A percentile compares a stretch with the other conserved stretches of the same genome.
Conservation (phyloP, 495 filamentous ascomycete genomes). For the Talaromyces nanjingensis region DNA sequence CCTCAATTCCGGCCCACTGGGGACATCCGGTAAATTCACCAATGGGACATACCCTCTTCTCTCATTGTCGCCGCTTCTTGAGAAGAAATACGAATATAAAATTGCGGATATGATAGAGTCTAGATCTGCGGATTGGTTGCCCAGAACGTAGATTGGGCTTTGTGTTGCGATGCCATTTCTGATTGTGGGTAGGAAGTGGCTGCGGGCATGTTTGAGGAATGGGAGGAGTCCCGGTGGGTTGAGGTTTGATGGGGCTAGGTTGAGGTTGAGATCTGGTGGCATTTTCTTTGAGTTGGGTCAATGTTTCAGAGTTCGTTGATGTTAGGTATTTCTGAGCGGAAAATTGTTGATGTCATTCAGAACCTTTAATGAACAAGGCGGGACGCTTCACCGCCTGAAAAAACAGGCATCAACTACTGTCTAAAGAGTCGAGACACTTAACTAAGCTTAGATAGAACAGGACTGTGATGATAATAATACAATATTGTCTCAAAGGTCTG, state of each 20-base stretch:
- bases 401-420: background rate
- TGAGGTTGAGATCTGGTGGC: background rate
- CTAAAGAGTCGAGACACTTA: too few species aligned
- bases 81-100: constrained; percentile 77
- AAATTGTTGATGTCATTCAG: background rate
- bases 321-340: background rate
- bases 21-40: constrained; percentile 60
- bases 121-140: constrained; percentile 60
- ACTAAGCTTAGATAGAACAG: background rate
- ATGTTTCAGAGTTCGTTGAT: background rate
- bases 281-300: background rate
- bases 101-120: constrained; percentile 85
- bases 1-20: constrained; percentile 48
- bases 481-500: background rate
- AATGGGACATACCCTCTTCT: constrained; percentile 68
- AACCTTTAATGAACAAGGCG: background rate
- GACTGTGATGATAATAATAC: background rate
- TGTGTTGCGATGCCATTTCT: constrained; percentile 15
- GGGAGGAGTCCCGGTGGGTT: constrained; percentile 20
- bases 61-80: constrained; percentile 35
- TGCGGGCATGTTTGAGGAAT: constrained; percentile 32
- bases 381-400: background rate
- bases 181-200: constrained; percentile 26
- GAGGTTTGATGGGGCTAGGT: background rate
- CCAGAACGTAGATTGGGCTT: constrained; percentile 39